Evolutionary conservation across 2,329 filamentous ascomycete species (phyloP), one percentile per base, ranked within the genome.

Genomic region (Botrytis sinoallii): DNA sequence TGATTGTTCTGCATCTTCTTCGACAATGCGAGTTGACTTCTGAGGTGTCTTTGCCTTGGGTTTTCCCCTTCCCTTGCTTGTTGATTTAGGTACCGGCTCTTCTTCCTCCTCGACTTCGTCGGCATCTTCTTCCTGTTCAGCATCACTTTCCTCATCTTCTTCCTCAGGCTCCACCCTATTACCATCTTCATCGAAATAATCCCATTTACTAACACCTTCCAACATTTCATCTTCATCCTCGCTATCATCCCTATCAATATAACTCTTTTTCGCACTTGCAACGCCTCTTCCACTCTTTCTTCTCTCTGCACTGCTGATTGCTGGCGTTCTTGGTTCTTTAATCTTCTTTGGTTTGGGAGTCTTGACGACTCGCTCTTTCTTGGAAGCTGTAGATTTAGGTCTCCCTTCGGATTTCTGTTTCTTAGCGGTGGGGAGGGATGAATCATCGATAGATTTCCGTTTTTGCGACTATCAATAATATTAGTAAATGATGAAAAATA

Each of bases 211-310:
- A 44, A 82, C 81, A 6, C 81, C 81, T 48, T 80, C 76, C 75
- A 78, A 76, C 81, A 83, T 82, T 73, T 82, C 82, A 73, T 82
- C 79, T 48, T 82, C 82, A 65, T 82, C 84, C 59, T 83, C 85
- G 57, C 80, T 84, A 66, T 83, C 83, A 70, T 83, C 83, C 52
- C 80, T 76, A 72, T 84, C 82, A 22, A 76, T 78, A 74, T 83
- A 83, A 18, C 73, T 79, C 74, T 80, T 81, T n/a, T 75, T 77
- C 32, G 74, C 81, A 81, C 77, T 85, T 77, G 75, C 82, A 79
- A 57, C n/a, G 16, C 76, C 82, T 75, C 83, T 78, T 29, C 81
- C 81, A 73, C 82, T 83, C 63, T 79, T 78, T 71, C 83, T 79
- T 42, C 82, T 76, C 67, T 82, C 80, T 3, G 75, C 75, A 35